Evolutionary conservation across 176 grass and related monocot species (phyloP).

Genomic region (Raddia guianensis): DNA sequence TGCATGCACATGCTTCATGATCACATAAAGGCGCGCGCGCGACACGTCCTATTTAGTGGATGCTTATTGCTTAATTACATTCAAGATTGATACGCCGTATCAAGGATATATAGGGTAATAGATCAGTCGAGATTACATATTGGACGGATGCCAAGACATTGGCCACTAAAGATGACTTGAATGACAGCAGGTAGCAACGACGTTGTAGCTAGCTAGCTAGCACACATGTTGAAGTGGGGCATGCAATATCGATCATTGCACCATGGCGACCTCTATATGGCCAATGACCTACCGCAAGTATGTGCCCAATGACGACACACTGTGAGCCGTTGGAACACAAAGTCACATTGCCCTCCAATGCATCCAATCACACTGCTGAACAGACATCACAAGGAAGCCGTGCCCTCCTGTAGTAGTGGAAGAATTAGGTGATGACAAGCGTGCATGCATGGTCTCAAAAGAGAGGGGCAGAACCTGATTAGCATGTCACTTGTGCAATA

Average conservation of each 20-base stretch:
- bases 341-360: not conserved
- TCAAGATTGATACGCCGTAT: not conserved
- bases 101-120: too few relatives aligned
- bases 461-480: slow-evolving; percentile 36
- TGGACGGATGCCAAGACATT: slow-evolving; percentile 25
- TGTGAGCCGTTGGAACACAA: too few relatives aligned
- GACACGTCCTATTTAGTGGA: slow-evolving; percentile 33
- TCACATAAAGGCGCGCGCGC: not conserved
- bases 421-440: slow-evolving; percentile 33
- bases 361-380: slow-evolving; percentile 18
- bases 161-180: slow-evolving; percentile 9
- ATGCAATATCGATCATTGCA: slow-evolving; percentile 21
- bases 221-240: slow-evolving; percentile 34
- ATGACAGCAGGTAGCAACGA: not conserved
- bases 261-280: not conserved
- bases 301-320: too few relatives aligned
- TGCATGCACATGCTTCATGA: slow-evolving; percentile 3
- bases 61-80: not conserved
- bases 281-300: too few relatives aligned
- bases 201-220: slow-evolving; percentile 21
- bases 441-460: slow-evolving; percentile 42
- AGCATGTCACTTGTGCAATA: not conserved
- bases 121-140: too few relatives aligned
- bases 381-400: slow-evolving; percentile 9
- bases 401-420: slow-evolving; percentile 39